Evolutionary conservation across 306 rosid genomes (phyloP), one percentile per base, ranked within the genome.

Genomic region (Rubus parviflorus): DNA sequence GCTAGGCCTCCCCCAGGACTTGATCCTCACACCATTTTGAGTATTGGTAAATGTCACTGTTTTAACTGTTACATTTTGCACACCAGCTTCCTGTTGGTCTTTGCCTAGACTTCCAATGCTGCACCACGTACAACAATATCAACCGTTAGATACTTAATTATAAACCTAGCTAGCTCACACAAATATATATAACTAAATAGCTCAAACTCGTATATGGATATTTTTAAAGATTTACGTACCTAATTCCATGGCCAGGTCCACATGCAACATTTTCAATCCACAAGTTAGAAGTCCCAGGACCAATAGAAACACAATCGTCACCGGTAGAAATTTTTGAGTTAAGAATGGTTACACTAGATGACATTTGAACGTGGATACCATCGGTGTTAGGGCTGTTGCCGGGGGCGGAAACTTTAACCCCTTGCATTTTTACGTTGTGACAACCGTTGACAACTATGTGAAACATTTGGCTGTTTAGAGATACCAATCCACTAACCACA

Each of bases 201-300:
- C 14, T 46, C 10, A 45, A 10, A 57, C 13, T 23, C 13, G 1
- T 25, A 17, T 23, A 30, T 30, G 8, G 1, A 60, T 25, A 25
- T 22, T 8, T 22, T 12, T 35, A 63, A 42, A 15, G 67, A 7
- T 63, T 23, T 3, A 7, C 15, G 15, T 72, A 86, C 93, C 93
- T 89, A 19, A 89, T 85, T 63, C 93, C 93, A 47, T 90, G 94
- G 42, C 94, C 91, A 0, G 91, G 94, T 64, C 91, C 90, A 40
- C 94, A 90, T 5, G 82, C 83, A 22, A 87, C 77, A 4, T 80
- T 76, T 43, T 89, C 86, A 17, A 91, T 82, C 88, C 88, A 89
- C 86, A 91, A 75, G 83, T 87, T 74, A 1, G 19, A 54, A 30
- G 87, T 70, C 11, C 93, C 90, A 0, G 91, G 90, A 46, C 93